Base-by-base conservation (phyloP, 2,329 filamentous ascomycete genomes). In the Calonectria pauciramosa region DNA sequence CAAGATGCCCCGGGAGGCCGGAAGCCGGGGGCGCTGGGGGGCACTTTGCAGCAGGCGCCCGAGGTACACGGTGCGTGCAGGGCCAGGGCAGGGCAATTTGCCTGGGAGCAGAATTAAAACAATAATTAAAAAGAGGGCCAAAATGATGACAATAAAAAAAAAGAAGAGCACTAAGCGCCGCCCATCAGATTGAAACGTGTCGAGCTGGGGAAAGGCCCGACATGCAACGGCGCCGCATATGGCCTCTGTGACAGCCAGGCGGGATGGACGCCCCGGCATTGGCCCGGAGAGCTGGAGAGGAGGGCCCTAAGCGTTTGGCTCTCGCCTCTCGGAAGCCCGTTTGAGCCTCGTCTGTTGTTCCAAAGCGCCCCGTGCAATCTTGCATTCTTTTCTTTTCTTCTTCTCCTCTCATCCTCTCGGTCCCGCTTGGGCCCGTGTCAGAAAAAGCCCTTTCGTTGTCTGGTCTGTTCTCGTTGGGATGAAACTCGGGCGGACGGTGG, bases 121-220 rank as follows among this genome's bases (percentile, higher is more conserved):
- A n/a, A n/a, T n/a, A 11, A 23, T 47, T 11, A 23, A 36, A 36
- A 7, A 8, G n/a, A n/a, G n/a, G n/a, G n/a, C n/a, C n/a, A 23
- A 23, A 47, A 47, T 47, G n/a, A n/a, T n/a, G n/a, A n/a, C n/a
- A n/a, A n/a, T n/a, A n/a, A 47, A n/a, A 47, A 47, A 7, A 8
- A 38, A 38, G 20, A 63, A 63, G 56, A 36, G 34, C 56, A 63
- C 34, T 63, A 63, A 28, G 32, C 56, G 36, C 56, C 34, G 56
- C 11, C 59, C 30, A 66, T 73, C 49, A 66, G 51, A 44, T 60
- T 73, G 71, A 73, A 73, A 73, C 71, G 71, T 67, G 51, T 68
- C 60, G 56, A 56, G 32, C 66, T 67, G 49, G 70, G 70, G 70
- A 63, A 63, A 63, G 56, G 56, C 23, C 56, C 56, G 56, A 63